Percentiles rank a stretch among this genome's conserved stretches.
Conservation (phyloP, 306 rosid genomes). For the Nissolia schottii region DNA sequence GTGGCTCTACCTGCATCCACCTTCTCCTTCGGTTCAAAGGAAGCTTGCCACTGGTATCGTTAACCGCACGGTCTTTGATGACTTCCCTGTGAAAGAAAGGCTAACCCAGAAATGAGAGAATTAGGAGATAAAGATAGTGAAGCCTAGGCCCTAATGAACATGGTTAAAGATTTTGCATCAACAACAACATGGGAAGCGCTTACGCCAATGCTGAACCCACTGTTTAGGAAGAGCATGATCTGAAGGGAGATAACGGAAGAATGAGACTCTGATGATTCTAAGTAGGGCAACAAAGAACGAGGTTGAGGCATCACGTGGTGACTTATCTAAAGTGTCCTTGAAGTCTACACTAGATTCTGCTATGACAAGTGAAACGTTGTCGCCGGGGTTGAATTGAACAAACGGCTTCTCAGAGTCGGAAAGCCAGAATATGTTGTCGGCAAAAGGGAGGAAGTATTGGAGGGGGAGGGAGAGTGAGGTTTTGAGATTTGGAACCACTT, state of each 20-base stretch:
- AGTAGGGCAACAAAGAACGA: slow-evolving; percentile 40
- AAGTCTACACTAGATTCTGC: slow-evolving; percentile 44
- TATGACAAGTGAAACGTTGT: slow-evolving; percentile 37
- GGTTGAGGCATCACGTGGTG: slow-evolving; percentile 13
- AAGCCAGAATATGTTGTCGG: slow-evolving; percentile 50
- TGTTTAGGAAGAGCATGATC: slow-evolving; percentile 41
- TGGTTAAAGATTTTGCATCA: slow-evolving; percentile 42
- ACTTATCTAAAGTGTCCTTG: slow-evolving; percentile 1
- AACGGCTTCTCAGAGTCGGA: slow-evolving; percentile 29
- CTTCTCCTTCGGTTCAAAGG: background rate
- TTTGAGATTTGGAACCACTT: slow-evolving; percentile 44
- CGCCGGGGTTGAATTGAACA: slow-evolving; percentile 30
- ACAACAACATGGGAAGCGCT: slow-evolving; percentile 40
- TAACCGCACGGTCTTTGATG: slow-evolving; percentile 33
- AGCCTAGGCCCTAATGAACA: slow-evolving; percentile 59
- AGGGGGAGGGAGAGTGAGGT: slow-evolving; percentile 58
- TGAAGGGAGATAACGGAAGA: slow-evolving; percentile 43
- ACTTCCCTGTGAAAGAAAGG: slow-evolving; percentile 37
- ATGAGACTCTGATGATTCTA: slow-evolving; percentile 13
- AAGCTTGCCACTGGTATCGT: background rate
- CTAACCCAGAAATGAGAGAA: no score
- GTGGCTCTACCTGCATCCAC: slow-evolving; percentile 13
- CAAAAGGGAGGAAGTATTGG: slow-evolving; percentile 44
- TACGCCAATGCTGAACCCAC: slow-evolving; percentile 46
- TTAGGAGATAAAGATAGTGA: background rate